These are phyloP conservation scores for Tricholomella constricta DNA, from an alignment of 768 basidiomycete genomes.

Conservation along the genomic window DNA sequence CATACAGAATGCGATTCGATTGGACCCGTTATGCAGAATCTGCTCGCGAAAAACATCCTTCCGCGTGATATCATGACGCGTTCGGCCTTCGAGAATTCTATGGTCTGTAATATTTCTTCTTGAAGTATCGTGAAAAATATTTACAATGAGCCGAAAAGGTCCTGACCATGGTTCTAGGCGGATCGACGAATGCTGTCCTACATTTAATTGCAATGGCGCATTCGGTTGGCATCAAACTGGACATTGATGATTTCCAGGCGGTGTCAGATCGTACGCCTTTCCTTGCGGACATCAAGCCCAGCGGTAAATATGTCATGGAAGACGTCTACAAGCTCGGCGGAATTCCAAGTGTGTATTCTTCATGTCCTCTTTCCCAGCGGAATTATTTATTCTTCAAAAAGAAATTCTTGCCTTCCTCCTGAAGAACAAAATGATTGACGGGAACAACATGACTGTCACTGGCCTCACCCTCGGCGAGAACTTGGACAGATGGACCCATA, in stretches of 20 bases:
- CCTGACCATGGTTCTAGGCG: conserved; percentile 94
- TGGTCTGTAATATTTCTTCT: conserved; percentile 51
- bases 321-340: conserved; percentile 95
- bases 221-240: conserved; percentile 87
- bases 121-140: conserved; percentile 1
- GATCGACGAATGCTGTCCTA: conserved; percentile 96
- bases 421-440: conserved; percentile 87
- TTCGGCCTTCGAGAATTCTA: conserved; percentile 96
- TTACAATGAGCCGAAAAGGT: conserved; percentile 52
- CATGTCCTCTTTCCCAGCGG: background rate
- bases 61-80: conserved; percentile 97
- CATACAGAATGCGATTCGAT: conserved; percentile 77
- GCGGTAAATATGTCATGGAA: conserved; percentile 99
- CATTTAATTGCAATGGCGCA: conserved; percentile 97
- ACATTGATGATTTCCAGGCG: conserved; percentile 89
- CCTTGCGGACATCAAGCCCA: conserved; percentile 95
- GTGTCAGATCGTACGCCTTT: conserved; percentile 94
- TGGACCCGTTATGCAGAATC: conserved; percentile 81
- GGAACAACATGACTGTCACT: conserved; percentile 89
- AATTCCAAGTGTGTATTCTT: conserved; percentile 75
- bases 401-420: conserved; percentile 85
- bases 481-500: conserved; percentile 83
- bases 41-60: conserved; percentile 89
- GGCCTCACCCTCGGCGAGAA: conserved; percentile 91
- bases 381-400: conserved; percentile 29